Base-by-base conservation (phyloP, 1,284 basidiomycete species). In the Boletus mariae region DNA sequence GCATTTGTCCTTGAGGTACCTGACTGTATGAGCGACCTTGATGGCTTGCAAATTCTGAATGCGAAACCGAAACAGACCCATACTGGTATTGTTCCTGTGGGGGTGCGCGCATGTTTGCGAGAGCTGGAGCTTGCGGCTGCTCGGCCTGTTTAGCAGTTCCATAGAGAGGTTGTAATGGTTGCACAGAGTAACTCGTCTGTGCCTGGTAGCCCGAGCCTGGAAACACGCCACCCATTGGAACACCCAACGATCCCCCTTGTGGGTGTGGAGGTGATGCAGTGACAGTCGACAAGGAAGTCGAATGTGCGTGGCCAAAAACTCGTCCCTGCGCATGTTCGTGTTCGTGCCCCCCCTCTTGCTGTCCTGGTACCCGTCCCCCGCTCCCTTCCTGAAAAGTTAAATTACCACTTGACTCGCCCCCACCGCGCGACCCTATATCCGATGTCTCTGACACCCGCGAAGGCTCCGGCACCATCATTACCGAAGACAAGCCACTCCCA, bases 221-320 rank as follows among this genome's bases (percentile, higher is more conserved):
- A 28, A 50, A 53, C 10, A 9, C 8, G 20, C 43, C 15, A 6
- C 47, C 32, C 4, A 38, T 37, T 3, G 46, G 12, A 10, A 17
- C 7, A 20, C 29, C 37, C 1, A 46, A 41, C 9, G 42, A 38
- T 34, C 40, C 47, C 31, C 34, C 46, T 42, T 26, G 63, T 42
- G 17, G 26, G 28, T 46, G 59, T 4, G 49, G 55, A 2, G 69
- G 49, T 7, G 68, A 66, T 1, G 49, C 61, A 11, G 59, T 63
- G 5, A 67, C 51, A 23, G 69, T 67, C 8, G 66, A 65, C 13
- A 65, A 5, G 5, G 65, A 71, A 17, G 54, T 31, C 6, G 67
- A 66, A 43, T 68, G 55, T 34, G 52, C 38, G 17, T 64, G 64
- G 5, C 47, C 3, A 0, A 31, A 0, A 15, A 42, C 42, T 6